Base-by-base conservation (phyloP, 306 rosid genomes). In the Biancaea sappan region DNA sequence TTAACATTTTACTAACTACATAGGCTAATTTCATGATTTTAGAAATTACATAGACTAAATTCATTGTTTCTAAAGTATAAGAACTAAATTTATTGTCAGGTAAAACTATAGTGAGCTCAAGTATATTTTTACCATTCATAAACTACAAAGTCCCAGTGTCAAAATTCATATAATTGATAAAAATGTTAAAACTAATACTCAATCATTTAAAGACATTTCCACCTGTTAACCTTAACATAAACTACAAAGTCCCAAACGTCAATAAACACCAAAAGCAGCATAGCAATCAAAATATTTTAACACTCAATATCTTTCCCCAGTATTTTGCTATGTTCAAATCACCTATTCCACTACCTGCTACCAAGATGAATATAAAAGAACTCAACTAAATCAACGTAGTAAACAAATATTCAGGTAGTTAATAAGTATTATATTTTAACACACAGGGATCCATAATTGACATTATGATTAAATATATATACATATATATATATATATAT, bases 361-460 rank as follows among this genome's bases (percentile, higher is more conserved):
- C 37, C 38, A 18, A 13, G 13, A 18, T 46, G 48, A 54, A 21
- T 2, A 63, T 56, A 44, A 54, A 26, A 66, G 34, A 54, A 54
- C 61, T 12, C n/a, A 5, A 9, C 9, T 31, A 54, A 7, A 50
- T 24, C 26, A 25, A 25, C 24, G 18, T 12, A 34, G 57, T 53
- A 40, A 38, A n/a, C n/a, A n/a, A n/a, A n/a, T n/a, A n/a, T 57
- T 32, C 38, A 37, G 71, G 34, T 15, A 46, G 25, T 34, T 77
- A 32, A 51, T 61, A 50, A 65, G 46, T 34, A 3, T 43, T 8
- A 77, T 48, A 31, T 71, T 66, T 26, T 2, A 34, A 26, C 77
- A 54, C 52, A 34, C 15, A 41, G 46, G 66, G 62, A 64, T 63
- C 53, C 79, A 61, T 8, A 43, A 61, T 25, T 16, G 53, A 56